Percentiles rank a stretch among this genome's conserved stretches.
These are phyloP conservation scores for Oenanthe javanica DNA, from an alignment of 140 eudicot genomes.

Conservation along the genomic window DNA sequence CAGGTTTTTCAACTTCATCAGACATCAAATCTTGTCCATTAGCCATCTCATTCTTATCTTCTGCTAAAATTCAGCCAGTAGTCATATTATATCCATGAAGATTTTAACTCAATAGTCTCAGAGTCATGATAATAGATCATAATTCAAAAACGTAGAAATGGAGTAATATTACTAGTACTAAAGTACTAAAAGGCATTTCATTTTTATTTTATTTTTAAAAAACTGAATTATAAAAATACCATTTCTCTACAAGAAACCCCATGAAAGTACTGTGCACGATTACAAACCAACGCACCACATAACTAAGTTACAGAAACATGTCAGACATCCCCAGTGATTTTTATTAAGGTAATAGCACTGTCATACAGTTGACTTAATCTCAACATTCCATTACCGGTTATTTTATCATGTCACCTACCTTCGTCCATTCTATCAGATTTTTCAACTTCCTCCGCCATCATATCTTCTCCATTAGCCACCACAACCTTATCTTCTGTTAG, in stretches of 20 bases:
- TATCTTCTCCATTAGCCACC: constrained; percentile 19
- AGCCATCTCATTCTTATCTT: neutral
- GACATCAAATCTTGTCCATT: neutral
- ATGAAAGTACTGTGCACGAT: neutral
- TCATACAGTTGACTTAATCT: neutral
- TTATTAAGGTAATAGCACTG: neutral
- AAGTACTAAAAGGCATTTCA: neutral
- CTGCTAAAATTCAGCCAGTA: neutral
- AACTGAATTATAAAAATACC: neutral
- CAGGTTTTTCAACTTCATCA: constrained; percentile 7
- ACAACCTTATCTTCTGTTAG: constrained; percentile 24
- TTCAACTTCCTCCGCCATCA: constrained; percentile 18
- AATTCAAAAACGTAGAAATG: neutral
- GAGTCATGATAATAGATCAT: neutral
- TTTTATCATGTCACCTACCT: constrained; percentile 19
- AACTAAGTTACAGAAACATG: no score
- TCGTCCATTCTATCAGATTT: constrained; percentile 24
- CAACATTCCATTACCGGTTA: neutral
- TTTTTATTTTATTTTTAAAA: neutral
- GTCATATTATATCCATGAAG: neutral
- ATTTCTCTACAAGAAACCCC: neutral
- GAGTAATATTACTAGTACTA: neutral
- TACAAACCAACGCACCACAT: no score
- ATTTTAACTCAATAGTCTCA: neutral
- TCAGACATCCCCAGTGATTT: no score